Conservation (phyloP, 371 early-diverging fungal genomes). For the Mortierella polycephala region DNA sequence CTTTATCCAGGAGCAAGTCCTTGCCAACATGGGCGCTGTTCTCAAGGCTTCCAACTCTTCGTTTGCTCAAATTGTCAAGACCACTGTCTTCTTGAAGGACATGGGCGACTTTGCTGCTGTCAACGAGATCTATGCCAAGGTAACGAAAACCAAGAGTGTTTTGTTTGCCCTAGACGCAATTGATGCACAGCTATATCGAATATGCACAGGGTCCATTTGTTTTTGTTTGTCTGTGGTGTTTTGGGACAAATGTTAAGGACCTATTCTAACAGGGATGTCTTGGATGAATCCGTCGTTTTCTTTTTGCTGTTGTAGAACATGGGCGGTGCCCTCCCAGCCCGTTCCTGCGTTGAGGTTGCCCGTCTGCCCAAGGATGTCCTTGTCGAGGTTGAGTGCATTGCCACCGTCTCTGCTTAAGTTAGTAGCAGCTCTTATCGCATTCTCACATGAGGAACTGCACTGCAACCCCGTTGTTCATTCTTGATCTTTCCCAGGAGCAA, state of each 20-base stretch:
- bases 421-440: too few relatives aligned
- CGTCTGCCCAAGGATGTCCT: slow-evolving; percentile 87
- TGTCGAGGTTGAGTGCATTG: slow-evolving; percentile 94
- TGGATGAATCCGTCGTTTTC: background rate
- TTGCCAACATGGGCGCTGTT: slow-evolving; percentile 82
- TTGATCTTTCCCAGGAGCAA: too few relatives aligned
- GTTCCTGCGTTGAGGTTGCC: slow-evolving; percentile 91
- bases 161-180: background rate
- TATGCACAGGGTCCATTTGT: too few relatives aligned
- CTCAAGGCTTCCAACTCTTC: slow-evolving; percentile 80
- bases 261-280: too few relatives aligned
- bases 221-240: too few relatives aligned
- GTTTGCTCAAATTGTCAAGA: slow-evolving; percentile 87
- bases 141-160: slow-evolving; percentile 22
- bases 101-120: slow-evolving; percentile 89
- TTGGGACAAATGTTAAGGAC: too few relatives aligned
- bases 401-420: slow-evolving; percentile 47
- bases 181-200: too few relatives aligned
- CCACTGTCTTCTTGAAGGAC: slow-evolving; percentile 91
- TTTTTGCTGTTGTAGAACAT: slow-evolving; percentile 6
- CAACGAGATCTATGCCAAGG: slow-evolving; percentile 85
- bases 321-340: slow-evolving; percentile 61
- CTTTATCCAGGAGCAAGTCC: slow-evolving; percentile 62
- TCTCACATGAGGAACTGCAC: too few relatives aligned
- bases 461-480: too few relatives aligned